Evolutionary conservation across 1,284 basidiomycete genomes (phyloP).

Genomic region (Cryptococcus depauperatus): DNA sequence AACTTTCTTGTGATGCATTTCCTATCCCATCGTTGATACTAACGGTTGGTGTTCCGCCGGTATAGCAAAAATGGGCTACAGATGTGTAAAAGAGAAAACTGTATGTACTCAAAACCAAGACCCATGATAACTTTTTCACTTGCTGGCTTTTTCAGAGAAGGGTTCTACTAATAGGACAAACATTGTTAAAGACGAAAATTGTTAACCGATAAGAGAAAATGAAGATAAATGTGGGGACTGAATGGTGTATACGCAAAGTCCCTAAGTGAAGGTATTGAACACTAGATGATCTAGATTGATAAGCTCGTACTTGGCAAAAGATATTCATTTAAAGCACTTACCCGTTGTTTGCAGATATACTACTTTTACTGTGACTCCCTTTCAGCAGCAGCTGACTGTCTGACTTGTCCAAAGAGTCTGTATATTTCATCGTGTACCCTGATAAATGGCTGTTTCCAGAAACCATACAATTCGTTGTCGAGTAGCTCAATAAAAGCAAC

Average conservation of each 20-base stretch:
- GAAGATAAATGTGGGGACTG: not conserved
- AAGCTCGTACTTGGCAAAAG: not conserved
- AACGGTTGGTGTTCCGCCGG: slow-evolving; percentile 10
- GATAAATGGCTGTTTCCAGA: slow-evolving; percentile 45
- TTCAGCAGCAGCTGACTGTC: slow-evolving; percentile 5
- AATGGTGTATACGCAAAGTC: slow-evolving; percentile 1
- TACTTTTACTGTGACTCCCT: slow-evolving; percentile 12
- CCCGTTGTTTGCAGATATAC: not conserved
- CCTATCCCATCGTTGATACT: not conserved
- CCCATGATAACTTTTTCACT: slow-evolving; percentile 1
- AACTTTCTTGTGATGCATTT: slow-evolving; percentile 2
- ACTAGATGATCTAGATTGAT: not conserved
- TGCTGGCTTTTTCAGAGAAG: not conserved
- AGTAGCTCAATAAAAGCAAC: slow-evolving; percentile 78
- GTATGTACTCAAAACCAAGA: slow-evolving; percentile 4
- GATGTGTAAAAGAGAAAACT: slow-evolving; percentile 2
- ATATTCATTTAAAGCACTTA: not conserved
- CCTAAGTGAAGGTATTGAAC: not conserved
- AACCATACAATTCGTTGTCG: slow-evolving; percentile 41
- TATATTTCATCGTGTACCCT: slow-evolving; percentile 41
- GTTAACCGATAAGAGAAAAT: slow-evolving; percentile 2
- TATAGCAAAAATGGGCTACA: slow-evolving; percentile 2
- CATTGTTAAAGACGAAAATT: slow-evolving; percentile 3
- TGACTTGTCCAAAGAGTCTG: slow-evolving; percentile 29
- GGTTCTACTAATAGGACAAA: slow-evolving; percentile 10